Evolutionary conservation across 1,284 basidiomycete species (phyloP).

Genomic region (Ceratobasidium sp.): DNA sequence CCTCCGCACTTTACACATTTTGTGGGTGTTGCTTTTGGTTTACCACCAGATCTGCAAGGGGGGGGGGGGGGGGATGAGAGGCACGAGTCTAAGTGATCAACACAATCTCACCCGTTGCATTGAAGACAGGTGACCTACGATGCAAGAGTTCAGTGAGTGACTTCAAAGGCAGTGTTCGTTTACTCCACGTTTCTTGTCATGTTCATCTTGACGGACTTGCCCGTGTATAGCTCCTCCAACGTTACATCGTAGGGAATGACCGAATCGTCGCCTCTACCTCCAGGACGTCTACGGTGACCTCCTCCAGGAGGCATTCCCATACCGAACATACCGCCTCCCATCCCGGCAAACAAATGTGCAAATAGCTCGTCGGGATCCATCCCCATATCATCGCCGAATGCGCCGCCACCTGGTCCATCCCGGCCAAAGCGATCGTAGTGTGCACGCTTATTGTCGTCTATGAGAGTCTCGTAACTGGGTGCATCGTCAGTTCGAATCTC

Average conservation of each 20-base stretch:
- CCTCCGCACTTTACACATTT: constrained; percentile 85
- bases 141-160: neutral
- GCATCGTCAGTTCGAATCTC: constrained; percentile 4
- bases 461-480: constrained; percentile 82
- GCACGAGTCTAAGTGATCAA: neutral
- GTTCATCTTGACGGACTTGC: constrained; percentile 87
- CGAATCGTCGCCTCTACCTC: constrained; percentile 66
- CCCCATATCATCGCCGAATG: constrained; percentile 52
- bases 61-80: neutral
- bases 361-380: constrained; percentile 77
- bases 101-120: constrained; percentile 10
- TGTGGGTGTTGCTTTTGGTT: constrained; percentile 79
- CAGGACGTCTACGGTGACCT: constrained; percentile 47
- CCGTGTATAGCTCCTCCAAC: constrained; percentile 91
- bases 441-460: constrained; percentile 76
- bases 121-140: constrained; percentile 17
- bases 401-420: constrained; percentile 51
- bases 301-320: constrained; percentile 56
- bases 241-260: constrained; percentile 84
- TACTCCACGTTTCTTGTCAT: constrained; percentile 86
- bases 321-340: constrained; percentile 57
- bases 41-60: constrained; percentile 72
- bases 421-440: constrained; percentile 84
- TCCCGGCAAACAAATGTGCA: constrained; percentile 48
- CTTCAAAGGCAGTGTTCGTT: constrained; percentile 60